A percentile compares a stretch with the other conserved stretches of the same genome.
Conservation (phyloP, 805 yeast genomes). For the Saccharomycopsis selenospora region DNA sequence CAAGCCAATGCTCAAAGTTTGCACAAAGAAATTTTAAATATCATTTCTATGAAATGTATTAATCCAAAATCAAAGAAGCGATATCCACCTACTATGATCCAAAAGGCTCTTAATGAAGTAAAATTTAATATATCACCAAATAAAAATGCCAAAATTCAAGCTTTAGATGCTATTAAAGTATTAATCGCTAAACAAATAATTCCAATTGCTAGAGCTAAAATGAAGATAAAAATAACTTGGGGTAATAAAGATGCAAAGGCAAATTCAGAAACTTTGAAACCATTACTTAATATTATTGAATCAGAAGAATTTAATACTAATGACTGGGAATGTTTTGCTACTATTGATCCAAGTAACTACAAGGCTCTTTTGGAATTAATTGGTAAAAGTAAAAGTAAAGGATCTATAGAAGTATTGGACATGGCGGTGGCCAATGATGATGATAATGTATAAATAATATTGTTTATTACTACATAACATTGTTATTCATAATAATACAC, state of each 20-base stretch:
- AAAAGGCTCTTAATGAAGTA: slow-evolving; percentile 69
- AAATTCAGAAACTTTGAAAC: slow-evolving; percentile 32
- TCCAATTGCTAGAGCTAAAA: slow-evolving; percentile 90
- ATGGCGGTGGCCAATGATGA: slow-evolving; percentile 76
- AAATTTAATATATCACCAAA: slow-evolving; percentile 72
- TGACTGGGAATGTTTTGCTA: slow-evolving; percentile 53
- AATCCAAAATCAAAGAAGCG: slow-evolving; percentile 86
- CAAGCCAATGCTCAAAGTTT: slow-evolving; percentile 64
- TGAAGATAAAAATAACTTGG: slow-evolving; percentile 71
- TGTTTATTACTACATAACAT: not conserved
- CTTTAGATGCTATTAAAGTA: slow-evolving; percentile 81
- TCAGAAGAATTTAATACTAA: slow-evolving; percentile 32
- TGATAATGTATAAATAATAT: slow-evolving; percentile 25
- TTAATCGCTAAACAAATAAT: slow-evolving; percentile 73
- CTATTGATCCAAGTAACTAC: slow-evolving; percentile 82
- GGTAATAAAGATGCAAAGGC: slow-evolving; percentile 45
- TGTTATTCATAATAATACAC: too few relatives aligned
- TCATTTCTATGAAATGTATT: slow-evolving; percentile 83
- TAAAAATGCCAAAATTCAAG: slow-evolving; percentile 78
- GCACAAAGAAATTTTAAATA: slow-evolving; percentile 73
- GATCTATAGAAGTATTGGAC: slow-evolving; percentile 74
- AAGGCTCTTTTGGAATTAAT: slow-evolving; percentile 60
- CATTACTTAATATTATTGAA: slow-evolving; percentile 37
- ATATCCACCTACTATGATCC: slow-evolving; percentile 91
- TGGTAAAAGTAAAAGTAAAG: slow-evolving; percentile 46